Conservation (phyloP, 129 eudicot genomes). For the Deinandra increscens region DNA sequence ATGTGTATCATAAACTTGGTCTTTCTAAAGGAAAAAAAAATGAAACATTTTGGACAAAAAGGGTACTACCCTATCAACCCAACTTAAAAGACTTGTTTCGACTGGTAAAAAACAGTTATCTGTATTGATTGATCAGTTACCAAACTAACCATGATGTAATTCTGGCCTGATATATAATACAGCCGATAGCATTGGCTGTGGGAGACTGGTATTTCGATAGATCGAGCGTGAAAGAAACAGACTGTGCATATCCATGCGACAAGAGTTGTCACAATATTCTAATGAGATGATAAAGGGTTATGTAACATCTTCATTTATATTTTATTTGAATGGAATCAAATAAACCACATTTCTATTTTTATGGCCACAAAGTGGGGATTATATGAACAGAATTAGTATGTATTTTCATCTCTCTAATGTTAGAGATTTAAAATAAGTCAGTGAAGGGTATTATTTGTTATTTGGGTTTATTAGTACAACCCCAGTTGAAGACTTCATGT, state of each 20-base stretch:
- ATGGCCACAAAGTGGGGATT: conserved; percentile 24
- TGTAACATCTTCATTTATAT: conserved; percentile 8
- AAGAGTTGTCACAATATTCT: conserved; percentile 76
- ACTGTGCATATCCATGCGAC: conserved; percentile 81
- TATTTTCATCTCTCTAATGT: too few relatives aligned
- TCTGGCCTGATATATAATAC: conserved; percentile 19
- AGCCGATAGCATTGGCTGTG: conserved; percentile 75
- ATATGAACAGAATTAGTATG: conserved; percentile 7
- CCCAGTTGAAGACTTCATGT: too few relatives aligned
- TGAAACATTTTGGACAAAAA: neutral
- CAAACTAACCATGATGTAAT: neutral
- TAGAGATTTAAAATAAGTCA: too few relatives aligned
- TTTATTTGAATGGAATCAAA: conserved; percentile 10
- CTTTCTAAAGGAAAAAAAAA: too few relatives aligned
- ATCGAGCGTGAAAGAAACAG: conserved; percentile 49
- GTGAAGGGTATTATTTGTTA: too few relatives aligned
- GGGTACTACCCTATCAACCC: too few relatives aligned
- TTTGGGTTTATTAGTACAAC: too few relatives aligned
- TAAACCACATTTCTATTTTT: conserved; percentile 18
- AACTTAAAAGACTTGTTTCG: too few relatives aligned
- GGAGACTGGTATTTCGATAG: conserved; percentile 88
- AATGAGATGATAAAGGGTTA: conserved; percentile 27
- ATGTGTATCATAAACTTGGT: too few relatives aligned
- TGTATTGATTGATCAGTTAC: neutral
- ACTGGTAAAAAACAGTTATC: neutral